These are phyloP conservation scores for Warburgia ugandensis DNA, from an alignment of 164 flowering plant genomes.

Conservation along the genomic window DNA sequence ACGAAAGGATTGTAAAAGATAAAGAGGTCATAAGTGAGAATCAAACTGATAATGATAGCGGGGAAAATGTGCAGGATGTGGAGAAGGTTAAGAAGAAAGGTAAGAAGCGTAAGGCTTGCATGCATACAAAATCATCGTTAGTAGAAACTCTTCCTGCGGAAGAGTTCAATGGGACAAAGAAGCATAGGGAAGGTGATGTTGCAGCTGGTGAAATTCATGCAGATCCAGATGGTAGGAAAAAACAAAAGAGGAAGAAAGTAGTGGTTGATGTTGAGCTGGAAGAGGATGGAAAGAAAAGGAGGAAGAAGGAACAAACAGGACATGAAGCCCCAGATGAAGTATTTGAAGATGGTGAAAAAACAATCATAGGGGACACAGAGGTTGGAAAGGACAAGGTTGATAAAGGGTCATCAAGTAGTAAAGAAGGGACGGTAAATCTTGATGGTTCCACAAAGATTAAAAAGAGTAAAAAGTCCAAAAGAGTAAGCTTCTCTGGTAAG, in stretches of 20 bases:
- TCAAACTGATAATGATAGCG: no score
- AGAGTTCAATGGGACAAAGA: neutral
- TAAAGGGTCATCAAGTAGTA: neutral
- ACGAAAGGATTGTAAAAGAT: no score
- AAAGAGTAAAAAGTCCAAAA: neutral
- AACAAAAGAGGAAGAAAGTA: neutral
- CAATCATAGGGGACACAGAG: neutral
- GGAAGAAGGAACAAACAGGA: constrained; percentile 11
- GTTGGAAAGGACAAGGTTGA: constrained; percentile 3
- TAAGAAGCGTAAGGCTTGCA: neutral
- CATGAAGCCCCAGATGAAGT: neutral
- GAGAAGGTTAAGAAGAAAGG: neutral
- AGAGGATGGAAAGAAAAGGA: constrained; percentile 2
- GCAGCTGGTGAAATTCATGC: neutral
- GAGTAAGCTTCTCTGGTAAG: constrained; percentile 4
- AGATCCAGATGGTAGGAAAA: constrained; percentile 4
- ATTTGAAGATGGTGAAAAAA: neutral
- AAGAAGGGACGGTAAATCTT: neutral
- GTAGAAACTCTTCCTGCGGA: neutral
- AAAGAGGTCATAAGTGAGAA: no score
- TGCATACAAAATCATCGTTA: neutral
- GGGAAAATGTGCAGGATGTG: neutral
- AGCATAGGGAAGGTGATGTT: neutral
- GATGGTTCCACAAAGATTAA: neutral
- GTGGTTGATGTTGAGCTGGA: neutral